Evolutionary conservation across 1,284 basidiomycete species (phyloP).

Genomic region (Ceratobasidium theobromae): DNA sequence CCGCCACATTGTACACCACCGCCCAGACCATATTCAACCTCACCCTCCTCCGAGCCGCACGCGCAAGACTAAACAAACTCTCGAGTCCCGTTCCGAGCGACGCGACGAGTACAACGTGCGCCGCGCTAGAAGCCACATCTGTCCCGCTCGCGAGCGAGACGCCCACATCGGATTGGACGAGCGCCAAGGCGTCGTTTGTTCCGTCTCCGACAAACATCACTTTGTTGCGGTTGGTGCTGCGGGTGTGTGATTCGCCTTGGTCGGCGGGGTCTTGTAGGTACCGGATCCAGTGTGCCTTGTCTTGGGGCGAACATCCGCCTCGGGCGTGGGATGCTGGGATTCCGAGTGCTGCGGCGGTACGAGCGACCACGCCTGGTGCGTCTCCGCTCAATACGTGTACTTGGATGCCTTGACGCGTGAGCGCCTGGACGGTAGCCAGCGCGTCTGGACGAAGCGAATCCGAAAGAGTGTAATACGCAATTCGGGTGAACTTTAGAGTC

Average conservation of each 20-base stretch:
- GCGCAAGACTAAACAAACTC: constrained; percentile 51
- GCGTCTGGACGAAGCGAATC: background rate
- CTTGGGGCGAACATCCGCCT: constrained; percentile 75
- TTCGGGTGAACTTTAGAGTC: constrained; percentile 42
- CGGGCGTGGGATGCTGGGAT: constrained; percentile 68
- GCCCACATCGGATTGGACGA: constrained; percentile 71
- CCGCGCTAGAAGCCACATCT: constrained; percentile 67
- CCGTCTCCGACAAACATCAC: constrained; percentile 78
- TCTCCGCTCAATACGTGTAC: constrained; percentile 35
- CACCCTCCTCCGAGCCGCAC: constrained; percentile 47
- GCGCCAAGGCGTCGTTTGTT: constrained; percentile 76
- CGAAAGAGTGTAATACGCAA: constrained; percentile 35
- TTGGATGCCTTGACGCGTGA: constrained; percentile 47
- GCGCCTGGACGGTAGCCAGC: constrained; percentile 39
- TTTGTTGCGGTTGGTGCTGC: background rate
- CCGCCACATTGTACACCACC: constrained; percentile 63
- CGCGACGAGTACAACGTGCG: constrained; percentile 69
- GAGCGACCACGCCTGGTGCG: constrained; percentile 71
- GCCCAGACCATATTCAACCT: constrained; percentile 61
- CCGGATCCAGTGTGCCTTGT: constrained; percentile 62
- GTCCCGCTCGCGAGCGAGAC: constrained; percentile 74
- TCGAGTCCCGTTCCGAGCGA: constrained; percentile 53
- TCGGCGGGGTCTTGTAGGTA: constrained; percentile 36
- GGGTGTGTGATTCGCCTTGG: background rate
- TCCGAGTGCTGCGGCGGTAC: constrained; percentile 57